Evolutionary conservation across 805 yeast species (phyloP), one percentile per base, ranked within the genome.

Genomic region (Saturnispora sekii): DNA sequence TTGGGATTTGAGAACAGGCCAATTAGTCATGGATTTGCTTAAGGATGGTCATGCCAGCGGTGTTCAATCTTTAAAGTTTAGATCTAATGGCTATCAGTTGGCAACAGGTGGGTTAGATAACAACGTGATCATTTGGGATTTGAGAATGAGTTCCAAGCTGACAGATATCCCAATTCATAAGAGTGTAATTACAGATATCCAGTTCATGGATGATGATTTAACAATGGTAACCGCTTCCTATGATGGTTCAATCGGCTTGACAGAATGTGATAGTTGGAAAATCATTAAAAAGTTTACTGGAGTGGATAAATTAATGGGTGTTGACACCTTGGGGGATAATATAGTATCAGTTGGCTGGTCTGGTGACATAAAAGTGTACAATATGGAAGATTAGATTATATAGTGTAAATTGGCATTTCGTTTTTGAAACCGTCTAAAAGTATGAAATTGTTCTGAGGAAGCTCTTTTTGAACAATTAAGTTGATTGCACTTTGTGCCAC

Each of bases 401-500:
- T 53, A 41, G 65, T 63, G 55, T 78, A 88, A 16, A 93, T 77
- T 18, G 96, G 96, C 77, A 87, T 84, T 48, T 79, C 81, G 37
- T 79, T 71, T 15, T 70, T 69, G 14, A 70, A 62, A 10, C 90
- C 88, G 64, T 93, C 96, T 33, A 89, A 69, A 1, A 90, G 64
- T 51, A 84, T 69, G 43, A 85, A 69, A 59, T 93, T 93, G 59
- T 87, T 89, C 33, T 89, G 69, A 3, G 97, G 95, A 35, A 79
- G 70, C 53, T 85, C 88, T 52, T 80, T 77, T 52, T 76, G 75
- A 36, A 93, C 82, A 43, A 90, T 62, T 44, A 73, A 77, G 64
- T 93, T 93, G 38, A 93, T 83, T 11, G 87, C 81, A 59, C 89
- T 96, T 63, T 93, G 98, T 2, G 95, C 84, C 18, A 90, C 63